A percentile compares a stretch with the other conserved stretches of the same genome.
Conservation (phyloP, 2,329 filamentous ascomycete species). For the Paramyrothecium roridum region DNA sequence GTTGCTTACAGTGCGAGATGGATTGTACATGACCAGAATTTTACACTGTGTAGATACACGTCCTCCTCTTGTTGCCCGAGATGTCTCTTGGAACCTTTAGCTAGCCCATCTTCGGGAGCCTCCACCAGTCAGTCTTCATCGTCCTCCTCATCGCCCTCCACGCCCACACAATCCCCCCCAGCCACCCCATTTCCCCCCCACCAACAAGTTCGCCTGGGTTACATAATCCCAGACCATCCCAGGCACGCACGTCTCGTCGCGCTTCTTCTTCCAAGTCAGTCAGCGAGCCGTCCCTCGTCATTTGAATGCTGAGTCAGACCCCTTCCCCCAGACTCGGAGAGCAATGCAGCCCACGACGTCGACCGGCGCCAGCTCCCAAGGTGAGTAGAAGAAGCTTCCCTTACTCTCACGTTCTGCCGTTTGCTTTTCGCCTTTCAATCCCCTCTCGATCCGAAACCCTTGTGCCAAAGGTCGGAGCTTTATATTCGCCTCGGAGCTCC, state of each 20-base stretch:
- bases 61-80: too few species aligned
- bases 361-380: slow-evolving; percentile 28
- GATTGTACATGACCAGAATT: too few species aligned
- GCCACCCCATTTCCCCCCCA: slow-evolving; percentile 22
- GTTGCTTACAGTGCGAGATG: too few species aligned
- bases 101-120: too few species aligned
- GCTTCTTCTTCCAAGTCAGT: slow-evolving; percentile 7
- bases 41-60: too few species aligned
- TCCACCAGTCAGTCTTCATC: too few species aligned
- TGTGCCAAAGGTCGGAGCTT: not conserved
- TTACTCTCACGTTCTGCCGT: slow-evolving; percentile 4
- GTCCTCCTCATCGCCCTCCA: too few species aligned
- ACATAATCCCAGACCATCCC: slow-evolving; percentile 18
- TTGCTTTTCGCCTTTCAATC: slow-evolving; percentile 1
- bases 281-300: slow-evolving; percentile 7
- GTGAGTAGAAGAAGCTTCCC: slow-evolving; percentile 21
- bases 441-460: slow-evolving; percentile 9
- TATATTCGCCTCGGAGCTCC: too few species aligned
- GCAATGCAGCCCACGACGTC: slow-evolving; percentile 28
- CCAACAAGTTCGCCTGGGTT: slow-evolving; percentile 18
- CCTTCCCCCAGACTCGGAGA: slow-evolving; percentile 17
- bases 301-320: slow-evolving; percentile 32
- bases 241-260: not conserved
- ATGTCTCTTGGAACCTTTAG: too few species aligned
- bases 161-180: too few species aligned